Base-by-base conservation (phyloP, 2,329 filamentous ascomycete genomes). In the Hortaea werneckii region DNA sequence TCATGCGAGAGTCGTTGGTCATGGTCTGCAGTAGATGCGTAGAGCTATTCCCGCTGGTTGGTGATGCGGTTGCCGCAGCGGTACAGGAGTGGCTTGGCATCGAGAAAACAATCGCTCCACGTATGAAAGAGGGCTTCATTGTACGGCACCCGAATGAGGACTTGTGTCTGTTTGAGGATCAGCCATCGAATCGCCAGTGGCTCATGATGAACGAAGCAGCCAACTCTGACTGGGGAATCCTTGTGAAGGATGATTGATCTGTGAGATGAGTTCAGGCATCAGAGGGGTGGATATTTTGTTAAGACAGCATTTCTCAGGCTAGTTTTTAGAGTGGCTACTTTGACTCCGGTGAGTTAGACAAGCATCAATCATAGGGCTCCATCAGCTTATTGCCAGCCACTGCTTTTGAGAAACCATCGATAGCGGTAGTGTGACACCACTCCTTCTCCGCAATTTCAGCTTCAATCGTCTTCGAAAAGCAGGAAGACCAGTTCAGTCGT, bases 391-490 rank as follows among this genome's bases (percentile, higher is more conserved):
- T 59, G 1, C 51, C 50, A 3, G 50, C 56, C 8, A 61, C 56
- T 7, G 50, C 55, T 34, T 58, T 51, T 6, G 53, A 49, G 28
- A 61, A 61, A 10, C 53, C 49, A 4, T 51, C 47, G 13, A 59
- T 47, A 13, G 51, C 54, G 4, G 58, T 61, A 4, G 58, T 60
- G 42, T 61, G 58, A 45, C 54, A 56, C 58, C 58, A 60, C 7
- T 57, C 58, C 47, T 61, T 61, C 11, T 44, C 52, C 27, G 42
- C 44, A 30, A 58, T 54, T 47, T 60, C 58, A 5, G 47, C 49
- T n/a, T 55, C 37, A 30, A 60, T 57, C 2, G 53, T 53, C 11
- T 40, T 39, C 1, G 58, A 46, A 30, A 61, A 61, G 44, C 58
- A 60, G 7, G 45, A 49, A 1, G 54, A 55, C 58, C 58, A 61